phyloP scores from a whole-genome alignment of 1,284 basidiomycete species.

The Rhizoctonia solani region DNA sequence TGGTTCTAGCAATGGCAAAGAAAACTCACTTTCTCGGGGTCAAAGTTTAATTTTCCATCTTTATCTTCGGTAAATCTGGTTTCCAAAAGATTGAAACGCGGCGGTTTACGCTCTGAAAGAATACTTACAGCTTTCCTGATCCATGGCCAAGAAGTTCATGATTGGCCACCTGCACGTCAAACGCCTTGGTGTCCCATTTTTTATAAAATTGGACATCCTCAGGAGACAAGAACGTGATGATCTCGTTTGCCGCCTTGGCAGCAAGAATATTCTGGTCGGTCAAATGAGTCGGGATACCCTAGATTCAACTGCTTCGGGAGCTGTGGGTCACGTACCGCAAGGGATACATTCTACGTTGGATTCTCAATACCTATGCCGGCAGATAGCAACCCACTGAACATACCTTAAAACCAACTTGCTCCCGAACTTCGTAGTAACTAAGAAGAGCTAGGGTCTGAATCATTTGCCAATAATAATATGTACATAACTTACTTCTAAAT shows the following conservation, averaged over 20 bases:
- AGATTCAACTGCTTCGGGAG: background rate
- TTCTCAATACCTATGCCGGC: constrained; percentile 13
- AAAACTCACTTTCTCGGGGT: constrained; percentile 58
- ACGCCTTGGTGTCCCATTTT: constrained; percentile 72
- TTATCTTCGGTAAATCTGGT: constrained; percentile 64
- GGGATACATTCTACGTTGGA: constrained; percentile 60
- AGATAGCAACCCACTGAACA: constrained; percentile 1
- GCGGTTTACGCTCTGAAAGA: background rate
- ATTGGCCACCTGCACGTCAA: constrained; percentile 84
- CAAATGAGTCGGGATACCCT: constrained; percentile 14
- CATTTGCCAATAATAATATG: background rate
- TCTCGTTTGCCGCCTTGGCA: constrained; percentile 80
- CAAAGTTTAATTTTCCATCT: constrained; percentile 79
- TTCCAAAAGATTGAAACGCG: constrained; percentile 45
- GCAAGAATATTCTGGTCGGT: constrained; percentile 69
- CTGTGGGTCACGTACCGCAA: constrained; percentile 60
- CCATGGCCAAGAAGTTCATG: constrained; percentile 82
- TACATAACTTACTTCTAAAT: constrained; percentile 11
- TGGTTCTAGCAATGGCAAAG: background rate
- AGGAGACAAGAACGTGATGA: constrained; percentile 78
- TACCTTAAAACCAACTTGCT: constrained; percentile 74
- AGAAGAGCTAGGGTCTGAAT: background rate
- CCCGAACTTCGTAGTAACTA: constrained; percentile 74
- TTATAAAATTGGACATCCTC: constrained; percentile 71
- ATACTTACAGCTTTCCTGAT: constrained; percentile 20